Evolutionary conservation across 2,329 filamentous ascomycete genomes (phyloP).

Genomic region (Colletotrichum coccodes): DNA sequence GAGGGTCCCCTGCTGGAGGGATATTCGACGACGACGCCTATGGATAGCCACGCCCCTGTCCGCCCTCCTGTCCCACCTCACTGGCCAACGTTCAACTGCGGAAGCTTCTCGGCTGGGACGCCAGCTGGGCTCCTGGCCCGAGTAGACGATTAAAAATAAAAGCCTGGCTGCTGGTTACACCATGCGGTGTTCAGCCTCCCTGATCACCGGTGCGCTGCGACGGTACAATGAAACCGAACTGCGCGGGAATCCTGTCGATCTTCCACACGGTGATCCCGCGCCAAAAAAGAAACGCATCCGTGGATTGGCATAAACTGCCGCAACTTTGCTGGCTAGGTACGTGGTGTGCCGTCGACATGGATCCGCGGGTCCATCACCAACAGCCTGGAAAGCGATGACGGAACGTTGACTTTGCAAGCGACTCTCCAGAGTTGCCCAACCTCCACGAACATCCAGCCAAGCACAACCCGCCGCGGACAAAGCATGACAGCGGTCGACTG

Average conservation of each 20-base stretch:
- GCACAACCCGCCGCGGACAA: not conserved
- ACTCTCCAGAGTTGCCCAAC: not conserved
- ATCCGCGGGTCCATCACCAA: not conserved
- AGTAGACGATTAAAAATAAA: no score
- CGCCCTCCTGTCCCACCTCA: not conserved
- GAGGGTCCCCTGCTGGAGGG: conserved; percentile 23
- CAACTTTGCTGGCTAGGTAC: no score
- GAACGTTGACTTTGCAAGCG: not conserved
- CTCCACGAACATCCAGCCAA: not conserved
- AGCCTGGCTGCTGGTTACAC: not conserved
- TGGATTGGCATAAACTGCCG: not conserved
- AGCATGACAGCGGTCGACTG: not conserved
- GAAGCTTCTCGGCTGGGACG: not conserved
- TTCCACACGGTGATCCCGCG: not conserved
- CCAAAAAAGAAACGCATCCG: not conserved
- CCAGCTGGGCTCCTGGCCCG: not conserved
- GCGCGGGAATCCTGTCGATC: conserved; percentile 4
- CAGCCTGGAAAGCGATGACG: not conserved
- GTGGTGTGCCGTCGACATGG: not conserved
- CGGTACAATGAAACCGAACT: not conserved
- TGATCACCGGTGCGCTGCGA: not conserved
- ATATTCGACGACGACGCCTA: conserved; percentile 12
- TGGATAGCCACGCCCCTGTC: conserved; percentile 1
- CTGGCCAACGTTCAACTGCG: not conserved
- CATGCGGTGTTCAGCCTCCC: not conserved